These are phyloP conservation scores for Dryas alaskensis DNA, from an alignment of 306 rosid genomes.

Conservation along the genomic window DNA sequence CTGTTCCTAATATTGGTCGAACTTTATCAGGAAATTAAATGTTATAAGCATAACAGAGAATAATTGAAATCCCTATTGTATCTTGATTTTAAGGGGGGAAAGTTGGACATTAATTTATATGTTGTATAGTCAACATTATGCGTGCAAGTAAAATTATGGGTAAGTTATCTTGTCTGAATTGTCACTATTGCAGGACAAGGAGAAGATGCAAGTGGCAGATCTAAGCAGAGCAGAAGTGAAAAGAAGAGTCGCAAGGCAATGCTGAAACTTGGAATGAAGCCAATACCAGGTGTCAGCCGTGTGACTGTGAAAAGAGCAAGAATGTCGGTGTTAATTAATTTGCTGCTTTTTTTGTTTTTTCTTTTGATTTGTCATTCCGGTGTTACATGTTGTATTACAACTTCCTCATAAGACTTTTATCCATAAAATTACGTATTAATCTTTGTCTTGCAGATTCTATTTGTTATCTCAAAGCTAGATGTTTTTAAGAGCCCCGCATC, in stretches of 20 bases:
- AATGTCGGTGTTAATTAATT: slow-evolving; percentile 43
- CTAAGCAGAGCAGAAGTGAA: slow-evolving; percentile 87
- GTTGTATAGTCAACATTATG: background rate
- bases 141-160: background rate
- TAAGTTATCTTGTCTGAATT: background rate
- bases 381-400: too few species aligned
- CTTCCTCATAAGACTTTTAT: background rate
- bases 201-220: slow-evolving; percentile 64
- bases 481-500: slow-evolving; percentile 90
- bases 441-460: slow-evolving; percentile 49
- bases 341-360: background rate
- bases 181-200: slow-evolving; percentile 31
- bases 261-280: slow-evolving; percentile 87
- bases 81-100: background rate
- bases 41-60: too few species aligned
- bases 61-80: too few species aligned
- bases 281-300: slow-evolving; percentile 73
- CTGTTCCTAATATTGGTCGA: too few species aligned
- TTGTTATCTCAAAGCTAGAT: slow-evolving; percentile 86
- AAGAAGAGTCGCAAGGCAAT: slow-evolving; percentile 91
- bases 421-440: background rate
- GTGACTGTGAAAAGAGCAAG: slow-evolving; percentile 90
- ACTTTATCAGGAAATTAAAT: too few species aligned
- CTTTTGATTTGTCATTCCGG: background rate
- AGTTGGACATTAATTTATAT: background rate